Percentiles rank a stretch among this genome's conserved stretches.
phyloP scores from a whole-genome alignment of 768 basidiomycete genomes.

The Boletus insuetus region DNA sequence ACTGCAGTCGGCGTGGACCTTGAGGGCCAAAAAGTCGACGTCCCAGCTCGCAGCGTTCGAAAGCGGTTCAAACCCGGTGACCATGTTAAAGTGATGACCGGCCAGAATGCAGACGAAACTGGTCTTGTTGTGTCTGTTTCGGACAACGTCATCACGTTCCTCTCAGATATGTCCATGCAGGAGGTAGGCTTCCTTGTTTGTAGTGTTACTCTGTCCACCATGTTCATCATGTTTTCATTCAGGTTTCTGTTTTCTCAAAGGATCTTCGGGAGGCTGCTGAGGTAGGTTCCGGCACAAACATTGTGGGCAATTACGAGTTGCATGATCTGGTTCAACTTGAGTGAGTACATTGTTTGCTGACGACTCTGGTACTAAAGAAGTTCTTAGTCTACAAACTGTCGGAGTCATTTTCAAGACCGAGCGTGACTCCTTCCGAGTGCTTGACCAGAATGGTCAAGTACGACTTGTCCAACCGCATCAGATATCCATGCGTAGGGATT shows the following conservation, averaged over 20 bases:
- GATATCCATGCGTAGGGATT: constrained; percentile 87
- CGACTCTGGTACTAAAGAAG: constrained; percentile 9
- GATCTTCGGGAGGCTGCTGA: constrained; percentile 97
- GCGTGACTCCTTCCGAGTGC: constrained; percentile 90
- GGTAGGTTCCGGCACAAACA: constrained; percentile 87
- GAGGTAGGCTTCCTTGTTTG: constrained; percentile 55
- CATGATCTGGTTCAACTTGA: constrained; percentile 97
- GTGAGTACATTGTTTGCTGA: constrained; percentile 45
- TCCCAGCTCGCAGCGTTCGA: constrained; percentile 84
- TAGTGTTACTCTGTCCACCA: no score
- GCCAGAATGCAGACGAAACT: constrained; percentile 92
- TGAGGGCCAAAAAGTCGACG: constrained; percentile 81
- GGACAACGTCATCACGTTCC: constrained; percentile 89
- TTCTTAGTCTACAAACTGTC: constrained; percentile 77
- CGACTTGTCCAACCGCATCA: constrained; percentile 91
- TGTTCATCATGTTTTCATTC: constrained; percentile 5
- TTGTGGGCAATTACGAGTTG: constrained; percentile 90
- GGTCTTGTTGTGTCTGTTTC: constrained; percentile 92
- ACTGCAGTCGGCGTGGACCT: constrained; percentile 78
- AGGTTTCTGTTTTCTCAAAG: constrained; percentile 97
- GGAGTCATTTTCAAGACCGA: constrained; percentile 98
- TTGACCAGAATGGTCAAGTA: constrained; percentile 91
- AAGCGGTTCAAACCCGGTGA: constrained; percentile 97
- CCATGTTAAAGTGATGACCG: constrained; percentile 97
- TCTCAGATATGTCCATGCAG: constrained; percentile 96